phyloP scores from a whole-genome alignment of 257 asterid species.

The Coffea canephora region DNA sequence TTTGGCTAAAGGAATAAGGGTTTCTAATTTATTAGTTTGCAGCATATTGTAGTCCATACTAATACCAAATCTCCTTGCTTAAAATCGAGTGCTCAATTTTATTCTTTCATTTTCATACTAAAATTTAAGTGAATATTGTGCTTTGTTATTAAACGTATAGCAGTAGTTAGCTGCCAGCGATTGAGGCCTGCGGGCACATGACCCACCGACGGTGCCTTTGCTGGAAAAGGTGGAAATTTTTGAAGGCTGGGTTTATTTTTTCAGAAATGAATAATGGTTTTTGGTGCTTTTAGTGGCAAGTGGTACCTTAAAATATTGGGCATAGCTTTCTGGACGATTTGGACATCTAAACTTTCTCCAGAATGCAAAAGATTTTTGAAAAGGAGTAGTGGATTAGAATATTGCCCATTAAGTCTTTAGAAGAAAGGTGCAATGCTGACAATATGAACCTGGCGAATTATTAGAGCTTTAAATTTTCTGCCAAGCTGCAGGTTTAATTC shows the following conservation, averaged over 20 bases:
- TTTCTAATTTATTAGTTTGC: background rate
- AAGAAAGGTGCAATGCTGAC: background rate
- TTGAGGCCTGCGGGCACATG: conserved; percentile 9
- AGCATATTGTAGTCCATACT: background rate
- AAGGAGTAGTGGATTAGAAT: background rate
- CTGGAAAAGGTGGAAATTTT: conserved; percentile 3
- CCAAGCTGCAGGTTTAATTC: background rate
- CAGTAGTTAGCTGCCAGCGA: background rate
- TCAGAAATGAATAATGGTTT: background rate
- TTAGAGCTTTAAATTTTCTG: background rate
- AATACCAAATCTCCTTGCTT: background rate
- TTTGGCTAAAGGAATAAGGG: background rate
- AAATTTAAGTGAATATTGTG: background rate
- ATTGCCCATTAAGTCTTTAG: background rate
- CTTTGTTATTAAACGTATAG: background rate
- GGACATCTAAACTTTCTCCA: background rate
- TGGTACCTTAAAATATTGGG: conserved; percentile 1
- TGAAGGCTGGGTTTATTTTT: background rate
- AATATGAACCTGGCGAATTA: background rate
- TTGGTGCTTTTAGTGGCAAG: background rate
- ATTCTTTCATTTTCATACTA: background rate
- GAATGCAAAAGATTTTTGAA: background rate
- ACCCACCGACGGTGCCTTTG: conserved; percentile 21
- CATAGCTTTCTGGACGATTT: conserved; percentile 1
- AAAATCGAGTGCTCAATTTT: background rate